Evolutionary conservation across 139 green algal species (phyloP), one percentile per base, ranked within the genome.

Genomic region (Dunaliella sp.): DNA sequence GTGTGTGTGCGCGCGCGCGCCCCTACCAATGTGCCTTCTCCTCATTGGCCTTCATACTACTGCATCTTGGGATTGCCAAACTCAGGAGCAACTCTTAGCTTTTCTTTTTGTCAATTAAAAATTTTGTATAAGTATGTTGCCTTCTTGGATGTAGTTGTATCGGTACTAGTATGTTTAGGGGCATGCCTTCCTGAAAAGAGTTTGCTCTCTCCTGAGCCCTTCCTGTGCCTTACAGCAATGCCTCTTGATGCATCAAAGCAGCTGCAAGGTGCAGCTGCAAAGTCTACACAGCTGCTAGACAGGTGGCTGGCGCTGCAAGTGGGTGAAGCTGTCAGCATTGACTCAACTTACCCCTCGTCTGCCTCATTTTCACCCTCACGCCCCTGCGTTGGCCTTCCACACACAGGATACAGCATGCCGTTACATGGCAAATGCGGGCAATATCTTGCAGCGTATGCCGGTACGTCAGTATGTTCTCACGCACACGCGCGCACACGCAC

Each of bases 361-460:
- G n/a, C 48, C 48, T 65, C 48, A 16, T 65, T 65, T 7, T 65
- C 16, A 16, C 48, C 48, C 48, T 26, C 48, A 65, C 48, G 16
- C 48, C 7, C 48, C 7, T 65, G 48, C 16, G 48, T 65, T 65
- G 7, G 48, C 48, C 76, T 38, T 12, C 1, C n/a, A 28, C 31
- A 28, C 34, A 34, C 76, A 81, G 76, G 76, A 81, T 7, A 34
- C 34, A 21, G 76, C 76, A 36, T 81, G 30, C 12, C 76, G 76
- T 21, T 37, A 38, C n/a, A 33, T 81, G n/a, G 76, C 76, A 38
- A 86, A 86, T 81, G 65, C 36, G n/a, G 83, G 38, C 65, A 86
- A 86, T 35, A 72, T 86, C 7, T 72, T 86, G 65, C 38, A 86
- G 72, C 58, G 83, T 7, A 76, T 81, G 58, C 83, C 83, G 36